phyloP scores from a whole-genome alignment of 2,329 filamentous ascomycete genomes.

The Verticillium nubilum region DNA sequence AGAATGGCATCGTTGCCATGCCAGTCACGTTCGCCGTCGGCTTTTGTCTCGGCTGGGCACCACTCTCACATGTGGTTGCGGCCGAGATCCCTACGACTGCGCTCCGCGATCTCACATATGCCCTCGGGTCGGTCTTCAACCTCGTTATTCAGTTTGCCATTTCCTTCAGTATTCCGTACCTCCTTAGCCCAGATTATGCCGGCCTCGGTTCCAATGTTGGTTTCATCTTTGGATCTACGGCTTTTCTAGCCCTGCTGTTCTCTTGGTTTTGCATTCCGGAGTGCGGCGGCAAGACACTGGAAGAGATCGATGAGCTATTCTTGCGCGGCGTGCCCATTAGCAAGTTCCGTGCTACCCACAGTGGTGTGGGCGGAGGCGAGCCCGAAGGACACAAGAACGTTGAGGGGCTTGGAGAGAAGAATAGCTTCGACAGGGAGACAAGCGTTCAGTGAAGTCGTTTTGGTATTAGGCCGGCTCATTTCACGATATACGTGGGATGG shows the following conservation, averaged over 20 bases:
- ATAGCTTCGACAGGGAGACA: not conserved
- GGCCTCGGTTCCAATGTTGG: conserved; percentile 27
- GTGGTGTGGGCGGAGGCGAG: not conserved
- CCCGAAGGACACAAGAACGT: not conserved
- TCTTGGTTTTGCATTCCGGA: conserved; percentile 29
- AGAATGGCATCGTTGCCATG: conserved; percentile 24
- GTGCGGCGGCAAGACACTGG: conserved; percentile 61
- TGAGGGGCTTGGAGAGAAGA: not conserved
- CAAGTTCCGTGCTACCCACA: not conserved
- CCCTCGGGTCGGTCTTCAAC: conserved; percentile 21
- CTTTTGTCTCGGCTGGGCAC: conserved; percentile 27
- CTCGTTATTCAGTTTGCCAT: conserved; percentile 24
- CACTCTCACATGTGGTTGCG: conserved; percentile 26
- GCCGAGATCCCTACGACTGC: conserved; percentile 25
- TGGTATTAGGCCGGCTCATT: too few relatives aligned
- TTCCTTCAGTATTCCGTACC: conserved; percentile 30
- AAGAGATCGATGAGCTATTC: conserved; percentile 59
- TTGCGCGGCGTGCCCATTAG: not conserved
- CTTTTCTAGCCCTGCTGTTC: conserved; percentile 16
- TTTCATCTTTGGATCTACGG: conserved; percentile 26
- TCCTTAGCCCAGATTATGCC: conserved; percentile 27
- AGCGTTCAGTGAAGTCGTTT: not conserved
- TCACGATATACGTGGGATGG: too few relatives aligned
- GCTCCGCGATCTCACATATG: conserved; percentile 24
- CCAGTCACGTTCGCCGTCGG: conserved; percentile 23